A percentile compares a stretch with the other conserved stretches of the same genome.
Evolutionary conservation across 352 stramenopile species (phyloP).

Genomic region (Chrysophaeum taylorii): DNA sequence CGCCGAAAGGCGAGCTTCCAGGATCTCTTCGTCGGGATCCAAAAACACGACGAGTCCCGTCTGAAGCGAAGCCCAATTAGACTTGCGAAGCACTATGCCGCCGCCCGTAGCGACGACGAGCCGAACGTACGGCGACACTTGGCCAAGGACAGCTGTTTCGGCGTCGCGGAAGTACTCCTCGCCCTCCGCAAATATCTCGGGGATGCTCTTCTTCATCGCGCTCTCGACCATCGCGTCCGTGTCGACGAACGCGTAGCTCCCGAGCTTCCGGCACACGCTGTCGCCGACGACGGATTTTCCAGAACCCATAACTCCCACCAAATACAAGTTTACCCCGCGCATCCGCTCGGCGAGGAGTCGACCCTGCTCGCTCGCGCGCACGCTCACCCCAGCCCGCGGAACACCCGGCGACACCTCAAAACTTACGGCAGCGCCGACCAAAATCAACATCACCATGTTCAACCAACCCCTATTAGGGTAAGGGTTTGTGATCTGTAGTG

Average conservation of each 20-base stretch:
- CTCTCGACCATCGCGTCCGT: slow-evolving; percentile 52
- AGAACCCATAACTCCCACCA: slow-evolving; percentile 58
- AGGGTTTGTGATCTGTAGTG: no score
- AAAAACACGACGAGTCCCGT: slow-evolving; percentile 51
- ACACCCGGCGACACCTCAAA: no score
- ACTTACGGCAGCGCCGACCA: no score
- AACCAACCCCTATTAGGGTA: no score
- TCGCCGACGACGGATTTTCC: slow-evolving; percentile 52
- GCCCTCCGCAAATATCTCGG: slow-evolving; percentile 52
- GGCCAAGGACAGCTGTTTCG: slow-evolving; percentile 46
- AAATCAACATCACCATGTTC: no score
- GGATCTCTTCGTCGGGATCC: slow-evolving; percentile 41
- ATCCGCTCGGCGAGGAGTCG: slow-evolving; percentile 21
- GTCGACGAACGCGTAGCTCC: slow-evolving; percentile 59
- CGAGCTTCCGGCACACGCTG: slow-evolving; percentile 32
- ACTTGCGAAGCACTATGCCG: slow-evolving; percentile 36
- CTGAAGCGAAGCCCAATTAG: slow-evolving; percentile 55
- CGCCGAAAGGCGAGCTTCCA: slow-evolving; percentile 23
- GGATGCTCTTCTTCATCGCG: slow-evolving; percentile 39
- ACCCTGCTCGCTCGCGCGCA: not conserved
- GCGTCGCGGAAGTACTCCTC: slow-evolving; percentile 49
- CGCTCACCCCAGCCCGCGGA: no score
- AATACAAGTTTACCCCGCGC: slow-evolving; percentile 49
- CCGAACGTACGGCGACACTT: slow-evolving; percentile 45
- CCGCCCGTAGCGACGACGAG: slow-evolving; percentile 52